phyloP scores from a whole-genome alignment of 495 filamentous ascomycete species.

The Ramalina intermedia region DNA sequence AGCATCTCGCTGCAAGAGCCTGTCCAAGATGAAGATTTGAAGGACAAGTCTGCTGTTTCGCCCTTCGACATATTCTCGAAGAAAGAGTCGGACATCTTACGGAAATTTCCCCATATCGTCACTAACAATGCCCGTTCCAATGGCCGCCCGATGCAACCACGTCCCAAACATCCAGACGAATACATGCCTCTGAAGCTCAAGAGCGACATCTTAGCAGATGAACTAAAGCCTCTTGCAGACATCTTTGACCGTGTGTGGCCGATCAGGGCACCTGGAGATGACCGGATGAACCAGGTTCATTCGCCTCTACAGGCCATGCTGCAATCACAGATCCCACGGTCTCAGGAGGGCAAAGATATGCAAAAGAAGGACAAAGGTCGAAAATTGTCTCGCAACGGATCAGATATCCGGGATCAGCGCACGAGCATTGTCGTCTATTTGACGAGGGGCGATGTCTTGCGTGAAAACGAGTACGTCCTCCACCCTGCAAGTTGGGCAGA shows the following conservation, averaged over 20 bases:
- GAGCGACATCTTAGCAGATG: constrained; percentile 41
- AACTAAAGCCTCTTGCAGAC: constrained; percentile 56
- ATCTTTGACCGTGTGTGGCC: constrained; percentile 87
- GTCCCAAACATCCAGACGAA: constrained; percentile 34
- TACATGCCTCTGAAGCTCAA: constrained; percentile 61
- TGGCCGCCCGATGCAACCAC: neutral
- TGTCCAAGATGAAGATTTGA: constrained; percentile 18
- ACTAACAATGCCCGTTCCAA: constrained; percentile 7
- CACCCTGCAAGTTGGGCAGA: constrained; percentile 52
- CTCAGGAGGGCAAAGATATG: constrained; percentile 41
- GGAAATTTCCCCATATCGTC: constrained; percentile 1
- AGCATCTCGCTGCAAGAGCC: constrained; percentile 36
- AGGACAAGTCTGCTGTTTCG: neutral
- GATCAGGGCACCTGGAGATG: constrained; percentile 69
- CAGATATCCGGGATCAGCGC: constrained; percentile 48
- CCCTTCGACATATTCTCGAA: neutral
- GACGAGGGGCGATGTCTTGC: constrained; percentile 53
- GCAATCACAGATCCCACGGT: constrained; percentile 49
- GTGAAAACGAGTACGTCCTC: constrained; percentile 63
- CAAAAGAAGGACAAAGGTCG: constrained; percentile 38
- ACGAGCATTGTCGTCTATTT: constrained; percentile 70
- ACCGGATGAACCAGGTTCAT: constrained; percentile 59
- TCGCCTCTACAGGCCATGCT: constrained; percentile 75
- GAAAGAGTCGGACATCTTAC: no score
- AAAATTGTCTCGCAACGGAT: constrained; percentile 40